Evolutionary conservation across 2,329 filamentous ascomycete genomes (phyloP).

Genomic region (Elsinoe arachidis): DNA sequence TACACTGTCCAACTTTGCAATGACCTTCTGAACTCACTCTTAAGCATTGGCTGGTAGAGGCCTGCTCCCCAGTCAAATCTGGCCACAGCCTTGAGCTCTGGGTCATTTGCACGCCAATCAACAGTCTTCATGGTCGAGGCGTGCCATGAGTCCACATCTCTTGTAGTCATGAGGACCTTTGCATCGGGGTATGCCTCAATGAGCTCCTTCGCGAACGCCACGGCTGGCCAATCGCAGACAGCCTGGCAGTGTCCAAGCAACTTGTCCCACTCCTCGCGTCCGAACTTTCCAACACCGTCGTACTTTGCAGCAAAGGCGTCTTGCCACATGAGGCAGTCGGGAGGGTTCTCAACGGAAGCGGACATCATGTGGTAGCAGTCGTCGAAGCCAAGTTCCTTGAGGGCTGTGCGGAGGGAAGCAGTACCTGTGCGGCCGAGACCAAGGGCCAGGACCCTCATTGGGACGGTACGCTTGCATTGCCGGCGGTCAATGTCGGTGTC

Average conservation of each 20-base stretch:
- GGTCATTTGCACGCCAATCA: slow-evolving; percentile 58
- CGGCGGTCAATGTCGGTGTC: slow-evolving; percentile 61
- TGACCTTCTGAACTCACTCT: slow-evolving; percentile 32
- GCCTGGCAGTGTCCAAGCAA: slow-evolving; percentile 57
- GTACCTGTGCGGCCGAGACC: slow-evolving; percentile 64
- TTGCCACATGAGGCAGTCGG: slow-evolving; percentile 61
- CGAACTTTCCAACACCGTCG: slow-evolving; percentile 53
- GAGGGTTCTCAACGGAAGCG: slow-evolving; percentile 58
- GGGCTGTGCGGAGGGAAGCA: slow-evolving; percentile 57
- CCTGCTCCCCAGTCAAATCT: slow-evolving; percentile 54
- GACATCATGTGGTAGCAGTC: slow-evolving; percentile 70
- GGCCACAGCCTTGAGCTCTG: slow-evolving; percentile 48
- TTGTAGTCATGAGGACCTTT: slow-evolving; percentile 60
- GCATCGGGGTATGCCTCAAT: slow-evolving; percentile 64
- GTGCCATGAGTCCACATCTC: slow-evolving; percentile 58
- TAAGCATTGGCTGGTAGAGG: slow-evolving; percentile 62
- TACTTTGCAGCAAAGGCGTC: slow-evolving; percentile 57
- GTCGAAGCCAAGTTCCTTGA: slow-evolving; percentile 57
- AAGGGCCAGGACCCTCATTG: slow-evolving; percentile 64
- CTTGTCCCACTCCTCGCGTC: slow-evolving; percentile 60
- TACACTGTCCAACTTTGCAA: neutral
- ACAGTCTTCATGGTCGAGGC: slow-evolving; percentile 58
- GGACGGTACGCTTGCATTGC: slow-evolving; percentile 56
- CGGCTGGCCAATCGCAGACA: slow-evolving; percentile 60
- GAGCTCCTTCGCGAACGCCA: slow-evolving; percentile 60